Evolutionary conservation across 345 rosid genomes (phyloP).

Genomic region (Eucalyptus tenuipes): DNA sequence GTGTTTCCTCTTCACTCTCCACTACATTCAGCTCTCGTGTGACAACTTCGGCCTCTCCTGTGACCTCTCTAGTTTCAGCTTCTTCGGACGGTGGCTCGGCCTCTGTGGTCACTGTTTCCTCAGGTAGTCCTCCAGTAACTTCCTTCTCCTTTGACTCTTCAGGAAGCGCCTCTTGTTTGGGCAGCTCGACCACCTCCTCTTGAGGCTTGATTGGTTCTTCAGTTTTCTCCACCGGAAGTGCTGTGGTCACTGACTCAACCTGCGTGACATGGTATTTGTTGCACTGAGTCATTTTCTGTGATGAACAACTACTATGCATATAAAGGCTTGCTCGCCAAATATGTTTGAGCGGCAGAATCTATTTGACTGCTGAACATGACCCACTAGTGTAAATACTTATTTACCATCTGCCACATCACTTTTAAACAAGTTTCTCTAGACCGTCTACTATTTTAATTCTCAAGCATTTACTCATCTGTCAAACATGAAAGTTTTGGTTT

Average conservation of each 20-base stretch:
- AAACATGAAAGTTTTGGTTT: background rate
- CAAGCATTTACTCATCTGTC: background rate
- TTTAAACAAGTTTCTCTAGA: background rate
- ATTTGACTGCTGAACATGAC: background rate
- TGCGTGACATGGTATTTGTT: background rate
- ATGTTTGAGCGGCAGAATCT: background rate
- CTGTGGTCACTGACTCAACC: background rate
- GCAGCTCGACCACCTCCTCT: background rate
- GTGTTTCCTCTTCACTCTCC: background rate
- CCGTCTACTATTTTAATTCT: background rate
- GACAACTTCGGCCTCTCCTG: background rate
- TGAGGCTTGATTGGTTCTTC: background rate
- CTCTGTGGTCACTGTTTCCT: background rate
- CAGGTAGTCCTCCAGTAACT: background rate
- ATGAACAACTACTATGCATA: background rate
- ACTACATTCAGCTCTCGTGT: background rate
- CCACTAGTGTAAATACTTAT: background rate
- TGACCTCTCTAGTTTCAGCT: background rate
- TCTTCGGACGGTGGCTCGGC: background rate
- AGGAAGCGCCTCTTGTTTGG: background rate
- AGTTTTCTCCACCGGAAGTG: background rate
- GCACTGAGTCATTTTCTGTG: background rate
- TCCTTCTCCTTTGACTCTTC: background rate
- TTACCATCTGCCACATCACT: background rate
- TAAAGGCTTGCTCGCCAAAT: background rate